Evolutionary conservation across 2,329 filamentous ascomycete species (phyloP).

Genomic region (Talaromyces sp.): DNA sequence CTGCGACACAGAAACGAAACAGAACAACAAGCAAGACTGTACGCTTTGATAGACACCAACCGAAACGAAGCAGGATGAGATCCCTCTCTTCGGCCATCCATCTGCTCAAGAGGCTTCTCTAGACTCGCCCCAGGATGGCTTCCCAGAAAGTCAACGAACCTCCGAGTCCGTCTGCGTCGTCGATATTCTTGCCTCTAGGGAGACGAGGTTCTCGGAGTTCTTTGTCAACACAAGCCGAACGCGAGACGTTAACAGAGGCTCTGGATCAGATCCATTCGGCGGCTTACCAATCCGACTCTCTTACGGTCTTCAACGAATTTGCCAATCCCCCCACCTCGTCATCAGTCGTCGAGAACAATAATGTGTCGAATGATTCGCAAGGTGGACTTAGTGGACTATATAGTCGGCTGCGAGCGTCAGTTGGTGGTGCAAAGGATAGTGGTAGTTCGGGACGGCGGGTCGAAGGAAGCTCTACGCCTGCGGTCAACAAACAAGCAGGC

Average conservation of each 20-base stretch:
- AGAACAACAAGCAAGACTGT: background rate
- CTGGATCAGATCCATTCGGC: slow-evolving; percentile 86
- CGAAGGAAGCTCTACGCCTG: slow-evolving; percentile 28
- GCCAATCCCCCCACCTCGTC: slow-evolving; percentile 63
- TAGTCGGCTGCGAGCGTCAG: slow-evolving; percentile 76
- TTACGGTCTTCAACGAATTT: slow-evolving; percentile 95
- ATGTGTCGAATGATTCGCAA: slow-evolving; percentile 66
- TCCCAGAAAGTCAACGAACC: slow-evolving; percentile 39
- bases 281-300: slow-evolving; percentile 76
- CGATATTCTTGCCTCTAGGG: slow-evolving; percentile 46
- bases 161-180: slow-evolving; percentile 46
- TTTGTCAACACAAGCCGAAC: slow-evolving; percentile 59
- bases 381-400: slow-evolving; percentile 88
- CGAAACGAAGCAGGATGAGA: slow-evolving; percentile 14
- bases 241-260: slow-evolving; percentile 71
- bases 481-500: slow-evolving; percentile 1
- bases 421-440: slow-evolving; percentile 66
- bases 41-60: background rate
- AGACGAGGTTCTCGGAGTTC: slow-evolving; percentile 53
- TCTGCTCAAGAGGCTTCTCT: slow-evolving; percentile 17
- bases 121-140: slow-evolving; percentile 31
- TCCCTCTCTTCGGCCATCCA: slow-evolving; percentile 7
- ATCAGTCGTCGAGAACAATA: slow-evolving; percentile 65
- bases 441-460: slow-evolving; percentile 33
- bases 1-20: background rate